phyloP scores from a whole-genome alignment of 2,329 filamentous ascomycete species.

The Rhytidhysteron rufulum region DNA sequence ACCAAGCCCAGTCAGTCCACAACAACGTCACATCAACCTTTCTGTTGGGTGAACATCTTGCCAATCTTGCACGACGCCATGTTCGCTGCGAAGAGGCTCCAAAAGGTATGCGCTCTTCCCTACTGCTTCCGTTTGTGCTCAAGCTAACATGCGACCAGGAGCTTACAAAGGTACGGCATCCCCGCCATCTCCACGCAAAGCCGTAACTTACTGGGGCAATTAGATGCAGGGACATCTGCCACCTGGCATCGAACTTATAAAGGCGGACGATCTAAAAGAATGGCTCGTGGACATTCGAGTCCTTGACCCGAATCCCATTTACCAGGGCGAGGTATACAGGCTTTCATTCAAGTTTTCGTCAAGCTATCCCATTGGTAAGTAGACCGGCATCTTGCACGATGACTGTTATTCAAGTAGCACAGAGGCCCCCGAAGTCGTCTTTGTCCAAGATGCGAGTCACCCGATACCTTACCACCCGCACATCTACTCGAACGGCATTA shows the following conservation, averaged over 20 bases:
- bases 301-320: slow-evolving; percentile 85
- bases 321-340: slow-evolving; percentile 73
- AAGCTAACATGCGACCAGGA: slow-evolving; percentile 40
- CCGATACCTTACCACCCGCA: slow-evolving; percentile 92
- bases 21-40: too few species aligned
- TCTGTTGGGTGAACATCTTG: neutral
- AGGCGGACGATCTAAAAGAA: slow-evolving; percentile 77
- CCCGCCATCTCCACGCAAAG: neutral
- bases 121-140: slow-evolving; percentile 2
- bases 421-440: slow-evolving; percentile 96
- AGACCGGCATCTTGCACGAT: neutral
- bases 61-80: slow-evolving; percentile 28
- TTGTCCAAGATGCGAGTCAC: slow-evolving; percentile 59
- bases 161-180: slow-evolving; percentile 49
- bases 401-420: slow-evolving; percentile 3
- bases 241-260: slow-evolving; percentile 72
- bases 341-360: slow-evolving; percentile 82
- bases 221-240: slow-evolving; percentile 57
- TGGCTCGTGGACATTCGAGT: slow-evolving; percentile 93
- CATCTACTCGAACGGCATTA: slow-evolving; percentile 98
- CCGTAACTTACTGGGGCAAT: too few species aligned
- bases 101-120: slow-evolving; percentile 38
- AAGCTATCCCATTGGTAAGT: slow-evolving; percentile 83
- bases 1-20: too few species aligned
- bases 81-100: slow-evolving; percentile 49